A percentile compares a stretch with the other conserved stretches of the same genome.
Conservation (phyloP, 768 basidiomycete genomes). For the Phaffia tasmanica region DNA sequence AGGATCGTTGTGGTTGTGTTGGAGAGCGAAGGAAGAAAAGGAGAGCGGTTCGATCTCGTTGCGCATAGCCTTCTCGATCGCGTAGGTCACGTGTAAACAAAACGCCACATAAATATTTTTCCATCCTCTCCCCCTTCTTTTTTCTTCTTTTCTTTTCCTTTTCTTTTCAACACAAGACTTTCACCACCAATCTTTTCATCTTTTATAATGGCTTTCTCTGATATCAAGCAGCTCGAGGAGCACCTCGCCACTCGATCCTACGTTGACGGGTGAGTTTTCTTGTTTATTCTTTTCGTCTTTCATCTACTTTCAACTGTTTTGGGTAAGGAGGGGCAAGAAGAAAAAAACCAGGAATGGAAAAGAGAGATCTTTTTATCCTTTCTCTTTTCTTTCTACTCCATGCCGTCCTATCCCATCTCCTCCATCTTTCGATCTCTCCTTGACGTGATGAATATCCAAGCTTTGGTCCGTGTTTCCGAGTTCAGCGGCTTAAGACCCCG, state of each 20-base stretch:
- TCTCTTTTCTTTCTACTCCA: slow-evolving; percentile 26
- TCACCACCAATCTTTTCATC: slow-evolving; percentile 9
- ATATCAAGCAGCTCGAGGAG: slow-evolving; percentile 54
- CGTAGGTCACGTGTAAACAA: not conserved
- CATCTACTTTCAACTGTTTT: slow-evolving; percentile 3
- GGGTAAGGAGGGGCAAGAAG: too few species aligned
- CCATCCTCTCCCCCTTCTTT: too few species aligned
- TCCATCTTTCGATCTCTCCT: not conserved
- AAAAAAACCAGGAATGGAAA: too few species aligned
- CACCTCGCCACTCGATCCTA: slow-evolving; percentile 82
- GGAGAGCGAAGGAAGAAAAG: not conserved
- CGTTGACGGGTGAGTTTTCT: slow-evolving; percentile 67
- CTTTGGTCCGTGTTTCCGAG: slow-evolving; percentile 98
- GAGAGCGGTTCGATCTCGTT: slow-evolving; percentile 1
- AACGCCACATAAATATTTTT: too few species aligned
- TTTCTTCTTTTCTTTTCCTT: too few species aligned
- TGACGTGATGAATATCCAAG: slow-evolving; percentile 53
- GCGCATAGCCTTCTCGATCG: too few species aligned
- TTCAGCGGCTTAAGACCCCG: slow-evolving; percentile 70
- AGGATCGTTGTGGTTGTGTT: not conserved
- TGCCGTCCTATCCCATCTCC: slow-evolving; percentile 18
- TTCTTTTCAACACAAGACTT: not conserved
- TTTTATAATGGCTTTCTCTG: slow-evolving; percentile 36
- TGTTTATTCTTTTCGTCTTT: slow-evolving; percentile 14
- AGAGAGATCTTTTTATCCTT: too few species aligned